Evolutionary conservation across 1,284 basidiomycete species (phyloP).

Genomic region (Hemileia vastatrix): DNA sequence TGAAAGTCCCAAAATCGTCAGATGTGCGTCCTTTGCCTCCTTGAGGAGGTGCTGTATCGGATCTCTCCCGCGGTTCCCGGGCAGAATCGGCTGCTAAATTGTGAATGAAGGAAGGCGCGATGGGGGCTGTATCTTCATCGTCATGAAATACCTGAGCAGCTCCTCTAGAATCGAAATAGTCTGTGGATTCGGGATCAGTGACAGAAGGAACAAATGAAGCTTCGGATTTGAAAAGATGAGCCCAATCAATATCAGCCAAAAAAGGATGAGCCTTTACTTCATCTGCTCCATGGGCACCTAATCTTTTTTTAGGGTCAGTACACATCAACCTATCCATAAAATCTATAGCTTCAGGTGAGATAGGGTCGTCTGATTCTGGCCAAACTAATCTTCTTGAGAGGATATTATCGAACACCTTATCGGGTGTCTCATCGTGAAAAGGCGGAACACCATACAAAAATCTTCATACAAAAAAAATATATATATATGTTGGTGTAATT

Average conservation of each 20-base stretch:
- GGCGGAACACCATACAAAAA: conserved; percentile 95
- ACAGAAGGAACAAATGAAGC: conserved; percentile 94
- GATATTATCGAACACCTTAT: conserved; percentile 98
- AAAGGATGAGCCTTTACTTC: conserved; percentile 91
- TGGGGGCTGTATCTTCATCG: conserved; percentile 56
- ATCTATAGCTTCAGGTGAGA: conserved; percentile 75
- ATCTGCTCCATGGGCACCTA: conserved; percentile 77
- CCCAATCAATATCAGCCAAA: conserved; percentile 85
- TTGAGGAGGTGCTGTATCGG: conserved; percentile 25
- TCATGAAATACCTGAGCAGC: conserved; percentile 81
- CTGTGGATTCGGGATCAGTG: conserved; percentile 91
- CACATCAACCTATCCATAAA: conserved; percentile 84
- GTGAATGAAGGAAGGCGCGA: conserved; percentile 33
- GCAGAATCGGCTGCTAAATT: conserved; percentile 9
- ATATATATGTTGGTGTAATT: neutral
- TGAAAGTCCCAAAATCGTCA: conserved; percentile 95
- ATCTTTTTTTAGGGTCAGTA: conserved; percentile 64
- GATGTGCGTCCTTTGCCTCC: conserved; percentile 45
- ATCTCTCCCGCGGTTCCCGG: neutral
- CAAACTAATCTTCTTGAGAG: conserved; percentile 90
- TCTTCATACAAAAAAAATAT: conserved; percentile 11
- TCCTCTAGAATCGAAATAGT: conserved; percentile 96
- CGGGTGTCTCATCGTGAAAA: conserved; percentile 92
- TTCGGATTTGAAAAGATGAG: conserved; percentile 71
- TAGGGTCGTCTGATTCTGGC: conserved; percentile 47